phyloP scores from a whole-genome alignment of 345 rosid genomes.

The Linum tenue region DNA sequence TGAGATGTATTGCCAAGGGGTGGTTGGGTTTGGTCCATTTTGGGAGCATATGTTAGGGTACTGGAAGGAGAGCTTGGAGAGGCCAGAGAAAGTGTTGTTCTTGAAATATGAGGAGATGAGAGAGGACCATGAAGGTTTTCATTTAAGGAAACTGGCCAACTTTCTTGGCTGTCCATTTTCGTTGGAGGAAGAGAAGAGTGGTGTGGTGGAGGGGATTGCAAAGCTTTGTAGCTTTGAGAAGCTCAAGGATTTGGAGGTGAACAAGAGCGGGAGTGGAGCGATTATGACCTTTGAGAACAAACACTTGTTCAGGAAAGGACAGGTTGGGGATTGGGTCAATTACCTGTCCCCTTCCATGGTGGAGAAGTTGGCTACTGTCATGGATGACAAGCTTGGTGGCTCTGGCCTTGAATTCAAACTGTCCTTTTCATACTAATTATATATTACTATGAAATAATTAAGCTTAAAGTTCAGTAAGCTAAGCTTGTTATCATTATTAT shows the following conservation, averaged over 20 bases:
- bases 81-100: conserved; percentile 36
- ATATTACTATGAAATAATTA: no score
- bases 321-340: conserved; percentile 20
- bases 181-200: conserved; percentile 29
- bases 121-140: conserved; percentile 19
- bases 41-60: conserved; percentile 49
- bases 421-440: not conserved
- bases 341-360: conserved; percentile 13
- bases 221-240: conserved; percentile 40
- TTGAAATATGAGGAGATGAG: conserved; percentile 38
- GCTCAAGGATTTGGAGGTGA: conserved; percentile 35
- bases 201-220: conserved; percentile 27
- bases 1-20: conserved; percentile 34
- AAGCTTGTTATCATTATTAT: no score
- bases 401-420: conserved; percentile 17
- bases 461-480: no score
- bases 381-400: conserved; percentile 13
- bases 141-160: conserved; percentile 28
- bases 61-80: conserved; percentile 34
- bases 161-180: conserved; percentile 41
- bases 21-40: conserved; percentile 40
- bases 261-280: conserved; percentile 28
- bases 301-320: conserved; percentile 18
- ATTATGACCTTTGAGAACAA: conserved; percentile 34
- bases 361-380: not conserved